Conservation (phyloP, 2,329 filamentous ascomycete genomes). For the Anthostomella pinea region DNA sequence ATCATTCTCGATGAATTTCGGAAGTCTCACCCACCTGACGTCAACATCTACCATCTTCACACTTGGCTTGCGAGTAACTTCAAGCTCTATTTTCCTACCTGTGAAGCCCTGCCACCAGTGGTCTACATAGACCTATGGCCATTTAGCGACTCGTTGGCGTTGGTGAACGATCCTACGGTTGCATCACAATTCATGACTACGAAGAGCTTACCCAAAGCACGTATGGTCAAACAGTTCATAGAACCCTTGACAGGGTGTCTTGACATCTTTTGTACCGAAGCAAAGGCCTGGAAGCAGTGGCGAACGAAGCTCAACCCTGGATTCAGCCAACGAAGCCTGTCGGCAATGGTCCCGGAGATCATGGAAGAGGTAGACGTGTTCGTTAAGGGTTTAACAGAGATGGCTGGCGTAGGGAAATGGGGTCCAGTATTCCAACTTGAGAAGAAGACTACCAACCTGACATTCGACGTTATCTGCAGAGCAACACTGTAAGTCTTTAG, state of each 20-base stretch:
- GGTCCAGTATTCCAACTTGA: conserved; percentile 31
- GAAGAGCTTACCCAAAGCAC: conserved; percentile 16
- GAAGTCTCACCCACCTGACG: conserved; percentile 17
- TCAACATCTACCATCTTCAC: conserved; percentile 18
- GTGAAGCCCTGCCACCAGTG: conserved; percentile 16
- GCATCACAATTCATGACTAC: conserved; percentile 16
- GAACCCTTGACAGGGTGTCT: conserved; percentile 28
- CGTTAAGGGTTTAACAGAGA: conserved; percentile 20
- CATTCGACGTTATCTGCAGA: conserved; percentile 37
- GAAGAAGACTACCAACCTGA: conserved; percentile 32
- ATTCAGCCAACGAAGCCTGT: conserved; percentile 34
- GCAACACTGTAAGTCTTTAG: conserved; percentile 28
- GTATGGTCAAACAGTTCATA: conserved; percentile 7
- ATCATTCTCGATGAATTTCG: conserved; percentile 19
- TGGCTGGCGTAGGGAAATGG: conserved; percentile 26
- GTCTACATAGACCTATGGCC: conserved; percentile 28
- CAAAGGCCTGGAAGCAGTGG: conserved; percentile 28
- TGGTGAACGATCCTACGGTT: conserved; percentile 12
- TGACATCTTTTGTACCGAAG: conserved; percentile 32
- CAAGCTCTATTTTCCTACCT: conserved; percentile 17
- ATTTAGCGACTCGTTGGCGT: conserved; percentile 7
- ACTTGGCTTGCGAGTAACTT: conserved; percentile 16
- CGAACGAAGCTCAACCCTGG: conserved; percentile 31
- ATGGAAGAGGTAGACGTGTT: conserved; percentile 36
- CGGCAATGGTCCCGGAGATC: conserved; percentile 32